phyloP scores from a whole-genome alignment of 2,329 filamentous ascomycete species.

The Colletotrichum phormii region DNA sequence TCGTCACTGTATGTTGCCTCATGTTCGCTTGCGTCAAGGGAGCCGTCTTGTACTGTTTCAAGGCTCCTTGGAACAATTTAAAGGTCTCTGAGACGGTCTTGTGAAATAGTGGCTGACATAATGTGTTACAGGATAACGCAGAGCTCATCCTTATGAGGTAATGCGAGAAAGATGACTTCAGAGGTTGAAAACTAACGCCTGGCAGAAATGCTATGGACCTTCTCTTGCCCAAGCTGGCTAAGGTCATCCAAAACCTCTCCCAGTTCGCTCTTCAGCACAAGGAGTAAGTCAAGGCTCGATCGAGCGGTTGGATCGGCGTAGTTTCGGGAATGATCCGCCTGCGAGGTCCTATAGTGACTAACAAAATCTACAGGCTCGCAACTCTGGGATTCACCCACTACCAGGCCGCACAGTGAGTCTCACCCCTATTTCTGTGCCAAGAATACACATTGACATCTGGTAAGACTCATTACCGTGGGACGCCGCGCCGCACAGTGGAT shows the following conservation, averaged over 20 bases:
- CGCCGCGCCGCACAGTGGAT: conserved; percentile 78
- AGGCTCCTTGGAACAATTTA: background rate
- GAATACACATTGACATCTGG: background rate
- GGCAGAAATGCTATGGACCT: conserved; percentile 71
- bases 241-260: conserved; percentile 79
- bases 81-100: background rate
- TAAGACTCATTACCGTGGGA: conserved; percentile 66
- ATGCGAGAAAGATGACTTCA: background rate
- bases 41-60: background rate
- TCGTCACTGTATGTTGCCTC: conserved; percentile 64
- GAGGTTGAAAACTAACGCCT: conserved; percentile 50
- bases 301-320: conserved; percentile 58
- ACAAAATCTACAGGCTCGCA: background rate
- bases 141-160: conserved; percentile 79
- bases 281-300: conserved; percentile 66
- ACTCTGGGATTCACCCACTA: conserved; percentile 61
- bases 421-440: background rate
- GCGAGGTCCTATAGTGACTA: background rate
- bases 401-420: conserved; percentile 47
- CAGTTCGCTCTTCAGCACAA: conserved; percentile 81
- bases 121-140: conserved; percentile 64
- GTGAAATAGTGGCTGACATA: background rate
- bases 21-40: background rate
- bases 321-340: background rate
- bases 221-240: conserved; percentile 82